A percentile compares a stretch with the other conserved stretches of the same genome.
Evolutionary conservation across 2,329 filamentous ascomycete species (phyloP).

Genomic region (Diaporthe batatas): DNA sequence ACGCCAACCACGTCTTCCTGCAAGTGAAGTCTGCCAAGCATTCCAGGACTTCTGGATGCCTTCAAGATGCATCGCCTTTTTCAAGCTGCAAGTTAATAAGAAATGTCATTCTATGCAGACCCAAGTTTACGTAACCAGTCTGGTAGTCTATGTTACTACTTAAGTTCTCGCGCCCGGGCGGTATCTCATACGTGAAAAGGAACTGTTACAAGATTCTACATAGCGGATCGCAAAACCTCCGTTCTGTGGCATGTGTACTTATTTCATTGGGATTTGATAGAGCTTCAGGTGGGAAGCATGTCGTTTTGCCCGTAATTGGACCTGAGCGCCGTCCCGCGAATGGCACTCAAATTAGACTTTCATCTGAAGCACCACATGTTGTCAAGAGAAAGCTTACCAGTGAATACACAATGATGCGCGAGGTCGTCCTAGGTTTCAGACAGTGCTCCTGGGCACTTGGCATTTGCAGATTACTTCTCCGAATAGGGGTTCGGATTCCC

Average conservation of each 20-base stretch:
- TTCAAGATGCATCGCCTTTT: neutral
- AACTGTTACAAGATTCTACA: neutral
- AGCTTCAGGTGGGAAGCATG: neutral
- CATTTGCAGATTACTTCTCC: slow-evolving; percentile 19
- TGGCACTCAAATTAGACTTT: slow-evolving; percentile 20
- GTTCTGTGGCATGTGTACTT: neutral
- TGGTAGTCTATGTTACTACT: neutral
- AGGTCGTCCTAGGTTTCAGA: slow-evolving; percentile 16
- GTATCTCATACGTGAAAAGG: neutral
- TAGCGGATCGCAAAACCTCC: neutral
- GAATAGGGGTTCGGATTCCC: neutral
- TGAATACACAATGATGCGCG: neutral
- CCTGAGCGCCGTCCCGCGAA: neutral
- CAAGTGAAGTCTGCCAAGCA: too few species aligned
- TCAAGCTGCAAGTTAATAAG: neutral
- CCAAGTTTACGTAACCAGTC: neutral
- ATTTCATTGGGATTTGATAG: neutral
- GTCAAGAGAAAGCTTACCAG: slow-evolving; percentile 27
- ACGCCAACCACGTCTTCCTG: neutral
- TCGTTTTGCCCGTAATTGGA: neutral
- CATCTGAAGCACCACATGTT: slow-evolving; percentile 32
- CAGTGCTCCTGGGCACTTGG: slow-evolving; percentile 15
- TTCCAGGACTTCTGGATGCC: neutral
- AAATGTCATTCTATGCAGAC: neutral
- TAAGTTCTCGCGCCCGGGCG: too few species aligned